Evolutionary conservation across 2,329 filamentous ascomycete species (phyloP), one percentile per base, ranked within the genome.

Genomic region (Lecanicillium sp.): DNA sequence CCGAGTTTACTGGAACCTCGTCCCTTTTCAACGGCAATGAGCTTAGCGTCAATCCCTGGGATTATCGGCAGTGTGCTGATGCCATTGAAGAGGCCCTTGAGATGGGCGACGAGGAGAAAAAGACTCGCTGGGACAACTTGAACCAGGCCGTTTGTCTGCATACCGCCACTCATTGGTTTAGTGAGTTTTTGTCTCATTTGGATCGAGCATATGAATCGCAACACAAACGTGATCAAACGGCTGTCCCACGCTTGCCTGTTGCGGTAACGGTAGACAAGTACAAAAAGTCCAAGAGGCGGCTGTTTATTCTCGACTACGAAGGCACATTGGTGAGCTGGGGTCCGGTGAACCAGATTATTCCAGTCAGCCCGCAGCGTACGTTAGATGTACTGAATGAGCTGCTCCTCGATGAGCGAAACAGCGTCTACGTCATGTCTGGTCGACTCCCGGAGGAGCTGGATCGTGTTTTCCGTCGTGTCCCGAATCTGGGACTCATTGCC

Each of bases 251-350:
- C 2, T 70, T 96, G 3, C 89, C 85, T 3, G 63, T 89, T 16
- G 73, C 68, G 31, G 63, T 69, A 1, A 66, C 95, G 2, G 63
- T 71, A 3, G 65, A 76, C 34, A 71, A 77, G 44, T 96, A 95
- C 58, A 67, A 72, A 43, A 57, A 66, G 8, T 75, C 84, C 1
- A 59, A 76, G 30, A 75, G 77, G 15, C 80, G 89, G 13, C 70
- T 96, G 3, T 92, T 96, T 59, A 80, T 96, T 47, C 70, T 96
- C 32, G 90, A 96, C 54, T 94, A 95, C 53, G 90, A 96, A 59
- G 90, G 88, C 32, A 96, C 90, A 0, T 68, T 96, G 7, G 85
- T 92, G 31, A 86, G 83, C 38, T 92, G 87, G 75, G 87, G 87
- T 4, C 84, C 85, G 0, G 82, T 87, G 40, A 84, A 79, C 43